Evolutionary conservation across 2,329 filamentous ascomycete genomes (phyloP), one percentile per base, ranked within the genome.

Genomic region (Ophiostoma angusticollis): DNA sequence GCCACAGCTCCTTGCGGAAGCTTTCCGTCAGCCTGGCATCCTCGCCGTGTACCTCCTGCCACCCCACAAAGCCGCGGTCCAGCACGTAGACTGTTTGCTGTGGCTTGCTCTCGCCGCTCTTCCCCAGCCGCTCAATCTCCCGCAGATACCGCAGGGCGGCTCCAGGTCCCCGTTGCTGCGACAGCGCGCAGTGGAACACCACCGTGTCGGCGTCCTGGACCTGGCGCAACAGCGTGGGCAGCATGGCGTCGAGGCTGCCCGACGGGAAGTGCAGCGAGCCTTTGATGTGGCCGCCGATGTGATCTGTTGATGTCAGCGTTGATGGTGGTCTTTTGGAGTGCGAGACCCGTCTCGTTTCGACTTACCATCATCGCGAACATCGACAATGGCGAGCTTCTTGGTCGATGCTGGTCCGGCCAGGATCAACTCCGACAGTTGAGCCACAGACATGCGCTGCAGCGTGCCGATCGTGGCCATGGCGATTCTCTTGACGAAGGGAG

Each of bases 131-230:
- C 21, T 18, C 34, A 9, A 76, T 67, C 61, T 86, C 81, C 25
- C 81, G 65, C 44, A 87, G 50, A 58, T 95, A 96, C 52, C 71
- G 69, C 49, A 94, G 61, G 4, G 91, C 91, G 4, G 89, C 86
- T 36, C 72, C 72, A 0, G 91, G 91, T 0, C 91, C 91, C 1
- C 91, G 71, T 62, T 94, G 82, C 64, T 96, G 91, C 49, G 81
- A 89, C 40, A 96, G 65, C 14, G 84, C 82, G 60, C 91, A 98
- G 63, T 98, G 91, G 58, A 98, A 98, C 1, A 98, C 74, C 12
- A 98, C 85, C 9, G 72, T 80, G 40, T 91, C 74, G 58, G 85
- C 86, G 54, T 80, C 76, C 47, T 75, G 65, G 34, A 95, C 71
- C 31, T 72, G 77, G 41, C 84, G 76, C 11, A 93, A 68, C n/a